phyloP scores from a whole-genome alignment of 768 basidiomycete species.

The Hygrocybe punicea region DNA sequence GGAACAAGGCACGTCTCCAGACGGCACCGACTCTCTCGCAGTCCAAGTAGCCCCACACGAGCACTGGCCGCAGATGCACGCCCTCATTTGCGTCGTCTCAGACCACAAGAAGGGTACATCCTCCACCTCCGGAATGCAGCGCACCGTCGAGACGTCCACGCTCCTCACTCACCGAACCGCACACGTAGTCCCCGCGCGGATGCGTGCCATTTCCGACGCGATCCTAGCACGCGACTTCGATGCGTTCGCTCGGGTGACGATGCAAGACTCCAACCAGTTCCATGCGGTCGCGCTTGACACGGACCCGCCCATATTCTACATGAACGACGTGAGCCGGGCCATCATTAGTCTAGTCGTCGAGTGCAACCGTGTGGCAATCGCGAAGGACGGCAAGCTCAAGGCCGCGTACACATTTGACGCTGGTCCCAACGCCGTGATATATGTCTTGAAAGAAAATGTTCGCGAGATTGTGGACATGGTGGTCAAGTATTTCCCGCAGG shows the following conservation, averaged over 20 bases:
- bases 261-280: constrained; percentile 98
- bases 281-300: constrained; percentile 98
- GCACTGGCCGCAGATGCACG: constrained; percentile 96
- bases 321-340: constrained; percentile 95
- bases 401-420: constrained; percentile 99
- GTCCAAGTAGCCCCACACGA: constrained; percentile 77
- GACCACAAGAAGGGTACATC: constrained; percentile 96
- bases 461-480: constrained; percentile 74
- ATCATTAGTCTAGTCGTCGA: constrained; percentile 90
- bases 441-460: constrained; percentile 74
- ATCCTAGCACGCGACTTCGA: constrained; percentile 82
- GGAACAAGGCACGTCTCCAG: constrained; percentile 64
- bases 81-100: constrained; percentile 94
- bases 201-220: constrained; percentile 76
- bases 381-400: constrained; percentile 52
- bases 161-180: constrained; percentile 87
- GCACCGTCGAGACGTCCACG: constrained; percentile 87
- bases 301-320: constrained; percentile 96
- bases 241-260: constrained; percentile 85
- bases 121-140: constrained; percentile 95
- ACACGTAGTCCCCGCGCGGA: constrained; percentile 81
- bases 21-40: constrained; percentile 86
- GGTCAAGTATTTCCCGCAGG: constrained; percentile 82
- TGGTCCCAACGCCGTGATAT: constrained; percentile 98
- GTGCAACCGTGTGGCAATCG: constrained; percentile 78